Evolutionary conservation across 2,329 filamentous ascomycete species (phyloP).

Genomic region (Epichloe baconii): DNA sequence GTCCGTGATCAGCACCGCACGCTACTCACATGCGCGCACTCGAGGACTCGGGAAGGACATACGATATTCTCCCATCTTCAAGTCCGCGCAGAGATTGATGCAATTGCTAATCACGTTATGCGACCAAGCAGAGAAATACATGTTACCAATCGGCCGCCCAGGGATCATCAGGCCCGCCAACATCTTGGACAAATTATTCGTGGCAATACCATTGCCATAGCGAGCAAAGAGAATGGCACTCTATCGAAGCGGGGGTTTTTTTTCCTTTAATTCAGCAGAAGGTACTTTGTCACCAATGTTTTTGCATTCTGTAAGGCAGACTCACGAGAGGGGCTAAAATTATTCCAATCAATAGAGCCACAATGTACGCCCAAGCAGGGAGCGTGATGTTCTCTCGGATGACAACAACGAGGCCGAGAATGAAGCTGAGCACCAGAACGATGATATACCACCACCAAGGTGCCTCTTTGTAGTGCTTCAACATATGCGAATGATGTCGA

Average conservation of each 20-base stretch:
- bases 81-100: constrained; percentile 36
- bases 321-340: constrained; percentile 1
- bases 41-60: constrained; percentile 10
- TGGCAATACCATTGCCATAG: constrained; percentile 37
- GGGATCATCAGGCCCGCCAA: constrained; percentile 38
- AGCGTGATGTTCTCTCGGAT: constrained; percentile 23
- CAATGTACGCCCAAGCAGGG: constrained; percentile 22
- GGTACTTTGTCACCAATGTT: neutral
- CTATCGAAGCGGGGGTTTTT: constrained; percentile 18
- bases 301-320: neutral
- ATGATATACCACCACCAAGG: constrained; percentile 24
- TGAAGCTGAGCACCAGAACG: constrained; percentile 18
- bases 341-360: constrained; percentile 18
- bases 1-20: neutral
- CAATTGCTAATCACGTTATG: constrained; percentile 40
- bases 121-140: constrained; percentile 47
- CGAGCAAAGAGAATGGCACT: constrained; percentile 38
- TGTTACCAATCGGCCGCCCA: constrained; percentile 38
- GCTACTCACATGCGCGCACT: neutral
- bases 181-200: constrained; percentile 40
- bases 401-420: constrained; percentile 21
- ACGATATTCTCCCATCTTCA: constrained; percentile 48
- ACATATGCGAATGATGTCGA: constrained; percentile 39
- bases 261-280: neutral
- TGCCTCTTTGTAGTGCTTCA: constrained; percentile 35